Evolutionary conservation across 306 rosid species (phyloP).

Genomic region (Begonia masoniana): DNA sequence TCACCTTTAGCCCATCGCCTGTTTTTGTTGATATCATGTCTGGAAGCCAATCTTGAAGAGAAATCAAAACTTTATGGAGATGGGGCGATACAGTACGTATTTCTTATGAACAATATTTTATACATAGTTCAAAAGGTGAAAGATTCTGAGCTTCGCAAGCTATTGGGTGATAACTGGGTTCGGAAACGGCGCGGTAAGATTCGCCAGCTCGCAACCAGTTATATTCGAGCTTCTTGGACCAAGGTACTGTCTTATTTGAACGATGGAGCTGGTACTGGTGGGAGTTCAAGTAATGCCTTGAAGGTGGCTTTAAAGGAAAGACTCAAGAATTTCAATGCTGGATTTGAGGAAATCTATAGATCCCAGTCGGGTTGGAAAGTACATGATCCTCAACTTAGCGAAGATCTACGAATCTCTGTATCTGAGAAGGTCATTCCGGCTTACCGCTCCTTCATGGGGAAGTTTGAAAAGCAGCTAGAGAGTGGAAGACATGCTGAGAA

Average conservation of each 20-base stretch:
- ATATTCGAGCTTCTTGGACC: constrained; percentile 90
- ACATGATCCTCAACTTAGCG: constrained; percentile 71
- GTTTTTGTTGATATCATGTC: constrained; percentile 44
- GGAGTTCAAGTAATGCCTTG: constrained; percentile 66
- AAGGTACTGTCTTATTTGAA: constrained; percentile 68
- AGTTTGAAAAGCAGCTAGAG: constrained; percentile 75
- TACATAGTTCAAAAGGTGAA: constrained; percentile 78
- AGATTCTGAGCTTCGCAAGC: constrained; percentile 64
- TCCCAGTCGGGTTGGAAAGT: constrained; percentile 92
- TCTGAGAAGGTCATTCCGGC: constrained; percentile 96
- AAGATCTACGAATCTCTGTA: constrained; percentile 74
- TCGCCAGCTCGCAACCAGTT: constrained; percentile 77
- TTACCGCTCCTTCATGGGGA: constrained; percentile 84
- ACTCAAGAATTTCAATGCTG: constrained; percentile 78
- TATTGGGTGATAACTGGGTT: constrained; percentile 83
- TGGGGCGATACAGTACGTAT: constrained; percentile 54
- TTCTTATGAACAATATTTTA: constrained; percentile 74
- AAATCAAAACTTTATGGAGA: constrained; percentile 77
- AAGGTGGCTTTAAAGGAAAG: constrained; percentile 86
- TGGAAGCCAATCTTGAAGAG: constrained; percentile 65
- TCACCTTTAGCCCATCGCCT: constrained; percentile 49
- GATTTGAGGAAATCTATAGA: constrained; percentile 83
- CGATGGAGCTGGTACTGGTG: constrained; percentile 76
- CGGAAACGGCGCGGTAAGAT: constrained; percentile 73
- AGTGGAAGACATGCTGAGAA: constrained; percentile 67